Evolutionary conservation across 1,284 basidiomycete genomes (phyloP).

Genomic region (Ganoderma boninense): DNA sequence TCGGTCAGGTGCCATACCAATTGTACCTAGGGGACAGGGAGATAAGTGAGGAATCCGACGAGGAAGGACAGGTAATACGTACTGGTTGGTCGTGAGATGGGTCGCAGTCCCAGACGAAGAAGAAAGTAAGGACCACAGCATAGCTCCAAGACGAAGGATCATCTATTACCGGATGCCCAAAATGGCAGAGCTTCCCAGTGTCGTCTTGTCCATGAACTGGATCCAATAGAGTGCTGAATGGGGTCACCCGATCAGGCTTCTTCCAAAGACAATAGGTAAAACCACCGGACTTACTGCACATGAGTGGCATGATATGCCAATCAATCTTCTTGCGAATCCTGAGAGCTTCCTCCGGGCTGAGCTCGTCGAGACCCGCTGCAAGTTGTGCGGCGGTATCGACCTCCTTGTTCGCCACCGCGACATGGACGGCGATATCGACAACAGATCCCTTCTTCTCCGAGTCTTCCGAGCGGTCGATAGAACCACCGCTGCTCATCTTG

Average conservation of each 20-base stretch:
- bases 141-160: background rate
- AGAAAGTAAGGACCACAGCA: background rate
- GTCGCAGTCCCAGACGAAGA: constrained; percentile 42
- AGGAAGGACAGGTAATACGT: constrained; percentile 6
- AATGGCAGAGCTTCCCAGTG: constrained; percentile 71
- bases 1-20: constrained; percentile 30
- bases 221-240: constrained; percentile 65
- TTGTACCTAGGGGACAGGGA: constrained; percentile 36
- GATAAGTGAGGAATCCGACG: background rate
- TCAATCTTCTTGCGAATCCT: constrained; percentile 73
- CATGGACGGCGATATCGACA: constrained; percentile 26
- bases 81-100: constrained; percentile 44
- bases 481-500: constrained; percentile 30
- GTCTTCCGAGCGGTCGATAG: constrained; percentile 28
- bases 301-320: constrained; percentile 69
- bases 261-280: too few species aligned
- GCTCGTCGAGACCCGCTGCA: constrained; percentile 50
- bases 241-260: background rate
- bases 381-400: constrained; percentile 67
- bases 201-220: constrained; percentile 81
- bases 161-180: constrained; percentile 63
- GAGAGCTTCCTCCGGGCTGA: constrained; percentile 58
- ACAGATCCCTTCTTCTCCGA: constrained; percentile 33
- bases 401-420: constrained; percentile 46
- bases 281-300: constrained; percentile 61